Base-by-base conservation (phyloP, 164 flowering plant genomes). In the Santalum album region DNA sequence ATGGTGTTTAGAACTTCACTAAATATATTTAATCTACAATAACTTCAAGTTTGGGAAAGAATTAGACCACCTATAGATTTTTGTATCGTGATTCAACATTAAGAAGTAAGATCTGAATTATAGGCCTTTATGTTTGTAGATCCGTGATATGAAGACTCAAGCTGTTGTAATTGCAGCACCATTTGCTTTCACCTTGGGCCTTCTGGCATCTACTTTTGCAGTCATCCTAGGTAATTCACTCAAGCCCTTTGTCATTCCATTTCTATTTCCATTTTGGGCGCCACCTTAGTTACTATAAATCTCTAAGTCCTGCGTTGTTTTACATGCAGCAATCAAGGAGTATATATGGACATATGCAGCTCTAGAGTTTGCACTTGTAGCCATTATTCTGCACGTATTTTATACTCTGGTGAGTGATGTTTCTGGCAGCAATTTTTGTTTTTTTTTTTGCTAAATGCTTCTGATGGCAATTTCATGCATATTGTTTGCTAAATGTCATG, bases 281-380 rank as follows among this genome's bases (percentile, higher is more conserved):
- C n/a, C n/a, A n/a, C n/a, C 12, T 32, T 27, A n/a, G 15, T 50
- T 39, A 27, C 36, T 51, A 12, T 25, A 1, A 18, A 9, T 47
- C 7, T 59, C 10, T n/a, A n/a, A n/a, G 55, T 21, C 40, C 5
- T 18, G 15, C 20, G 19, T 49, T 42, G 29, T 44, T 57, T 42
- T 18, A 15, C 21, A 35, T 77, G 81, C 89, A 90, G 96, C 97
- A 66, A 77, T 75, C 51, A 77, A 55, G 62, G 91, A 90, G 70
- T 83, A 85, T 57, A 74, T 78, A 71, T 90, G 97, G 97, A 75
- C 96, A 22, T 90, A 74, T 68, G 88, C 97, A 26, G 97, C 97
- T 62, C 74, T 90, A 38, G 89, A 87, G 72, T 87, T 90, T 70
- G 84, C 72, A 3, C 78, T 90, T 39, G 77, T 84, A 20, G 81